These are phyloP conservation scores for Larix kaempferi DNA, from an alignment of 75 land plant genomes.

Conservation along the genomic window DNA sequence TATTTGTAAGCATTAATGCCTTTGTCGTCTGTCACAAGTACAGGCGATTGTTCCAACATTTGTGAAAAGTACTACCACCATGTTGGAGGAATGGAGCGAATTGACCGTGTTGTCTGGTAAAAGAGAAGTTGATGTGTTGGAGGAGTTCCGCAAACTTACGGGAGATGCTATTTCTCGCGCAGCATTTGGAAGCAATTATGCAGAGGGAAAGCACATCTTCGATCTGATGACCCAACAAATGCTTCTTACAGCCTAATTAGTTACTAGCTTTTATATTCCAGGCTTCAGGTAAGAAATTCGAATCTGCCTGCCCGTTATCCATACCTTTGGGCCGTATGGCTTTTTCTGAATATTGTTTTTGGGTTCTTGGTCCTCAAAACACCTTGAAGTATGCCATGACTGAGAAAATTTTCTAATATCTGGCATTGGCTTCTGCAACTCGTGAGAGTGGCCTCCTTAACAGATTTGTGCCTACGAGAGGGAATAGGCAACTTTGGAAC, in stretches of 20 bases:
- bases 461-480: slow-evolving; percentile 32
- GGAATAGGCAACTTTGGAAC: slow-evolving; percentile 18
- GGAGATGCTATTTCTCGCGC: slow-evolving; percentile 31
- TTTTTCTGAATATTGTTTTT: no score
- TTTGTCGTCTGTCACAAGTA: neutral
- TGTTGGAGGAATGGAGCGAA: slow-evolving; percentile 6
- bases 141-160: slow-evolving; percentile 21
- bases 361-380: no score
- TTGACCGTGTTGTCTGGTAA: neutral
- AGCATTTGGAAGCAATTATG: slow-evolving; percentile 36
- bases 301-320: no score
- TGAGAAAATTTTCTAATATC: neutral
- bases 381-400: no score
- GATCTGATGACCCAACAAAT: slow-evolving; percentile 14
- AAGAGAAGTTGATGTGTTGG: slow-evolving; percentile 13
- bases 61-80: neutral
- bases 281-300: neutral
- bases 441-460: neutral
- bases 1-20: no score
- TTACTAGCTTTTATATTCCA: neutral
- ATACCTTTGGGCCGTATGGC: no score
- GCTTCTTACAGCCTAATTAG: neutral
- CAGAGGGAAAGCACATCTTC: slow-evolving; percentile 25
- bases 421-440: neutral
- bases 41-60: slow-evolving; percentile 1